phyloP scores from a whole-genome alignment of 192 early-diverging fungal species.

The Phlyctochytrium planicorne region DNA sequence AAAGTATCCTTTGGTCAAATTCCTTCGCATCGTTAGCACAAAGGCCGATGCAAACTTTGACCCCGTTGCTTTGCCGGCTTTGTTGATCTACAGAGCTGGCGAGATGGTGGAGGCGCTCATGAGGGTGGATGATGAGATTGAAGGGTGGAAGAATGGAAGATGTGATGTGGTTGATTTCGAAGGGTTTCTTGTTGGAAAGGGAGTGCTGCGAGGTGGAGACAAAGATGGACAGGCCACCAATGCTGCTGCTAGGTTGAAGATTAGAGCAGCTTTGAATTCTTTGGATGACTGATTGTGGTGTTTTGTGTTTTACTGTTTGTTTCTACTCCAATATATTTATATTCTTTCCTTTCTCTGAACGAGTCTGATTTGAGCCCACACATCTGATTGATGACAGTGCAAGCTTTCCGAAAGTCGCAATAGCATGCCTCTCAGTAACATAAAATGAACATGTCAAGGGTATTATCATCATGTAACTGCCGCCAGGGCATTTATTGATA shows the following conservation, averaged over 20 bases:
- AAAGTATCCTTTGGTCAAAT: slow-evolving; percentile 78
- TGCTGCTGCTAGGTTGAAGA: not conserved
- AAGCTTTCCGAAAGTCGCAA: too few species aligned
- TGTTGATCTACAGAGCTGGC: slow-evolving; percentile 48
- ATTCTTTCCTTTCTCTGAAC: too few species aligned
- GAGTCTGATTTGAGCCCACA: too few species aligned
- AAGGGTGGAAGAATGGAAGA: slow-evolving; percentile 32
- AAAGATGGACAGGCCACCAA: not conserved
- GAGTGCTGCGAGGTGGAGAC: slow-evolving; percentile 11
- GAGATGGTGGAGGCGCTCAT: slow-evolving; percentile 33
- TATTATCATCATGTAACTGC: too few species aligned
- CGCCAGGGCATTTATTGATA: too few species aligned
- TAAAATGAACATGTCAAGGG: too few species aligned
- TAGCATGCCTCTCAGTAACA: too few species aligned
- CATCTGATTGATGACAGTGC: too few species aligned
- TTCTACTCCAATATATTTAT: too few species aligned
- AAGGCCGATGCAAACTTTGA: slow-evolving; percentile 54
- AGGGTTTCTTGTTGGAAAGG: slow-evolving; percentile 29
- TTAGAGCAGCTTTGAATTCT: not conserved
- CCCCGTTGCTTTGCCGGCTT: slow-evolving; percentile 46
- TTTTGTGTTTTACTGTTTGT: too few species aligned
- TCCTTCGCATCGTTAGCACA: slow-evolving; percentile 78
- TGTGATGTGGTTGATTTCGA: slow-evolving; percentile 49
- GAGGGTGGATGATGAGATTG: slow-evolving; percentile 50
- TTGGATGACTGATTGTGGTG: too few species aligned